These are phyloP conservation scores for Colletotrichum siamense DNA, from an alignment of 2,329 filamentous ascomycete species.

Conservation along the genomic window DNA sequence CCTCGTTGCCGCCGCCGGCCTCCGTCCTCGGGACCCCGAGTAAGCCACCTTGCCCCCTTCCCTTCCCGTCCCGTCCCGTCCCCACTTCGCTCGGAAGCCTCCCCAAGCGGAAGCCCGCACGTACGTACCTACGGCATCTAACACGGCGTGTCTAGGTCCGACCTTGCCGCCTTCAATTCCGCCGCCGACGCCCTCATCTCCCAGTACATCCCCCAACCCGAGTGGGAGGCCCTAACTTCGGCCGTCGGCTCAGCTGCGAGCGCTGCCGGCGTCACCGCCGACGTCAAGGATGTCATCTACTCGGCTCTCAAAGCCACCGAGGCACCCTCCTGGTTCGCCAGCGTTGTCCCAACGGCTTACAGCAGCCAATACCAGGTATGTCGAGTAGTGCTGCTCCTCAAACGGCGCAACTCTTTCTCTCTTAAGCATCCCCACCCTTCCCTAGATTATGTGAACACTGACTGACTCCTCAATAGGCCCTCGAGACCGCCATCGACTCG, in stretches of 20 bases:
- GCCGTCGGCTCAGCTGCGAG: slow-evolving; percentile 31
- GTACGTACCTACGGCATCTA: background rate
- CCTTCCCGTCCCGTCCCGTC: background rate
- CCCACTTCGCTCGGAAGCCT: background rate
- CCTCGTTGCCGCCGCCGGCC: slow-evolving; percentile 1
- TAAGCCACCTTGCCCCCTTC: background rate
- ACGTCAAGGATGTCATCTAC: slow-evolving; percentile 28
- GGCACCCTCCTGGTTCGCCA: slow-evolving; percentile 30
- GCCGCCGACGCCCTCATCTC: slow-evolving; percentile 32
- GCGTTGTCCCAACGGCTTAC: slow-evolving; percentile 31
- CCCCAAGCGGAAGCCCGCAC: background rate
- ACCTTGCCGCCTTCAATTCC: slow-evolving; percentile 26
- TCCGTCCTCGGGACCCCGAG: slow-evolving; percentile 2
- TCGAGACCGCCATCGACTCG: slow-evolving; percentile 25
- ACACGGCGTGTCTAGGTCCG: slow-evolving; percentile 1
- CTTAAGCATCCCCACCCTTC: background rate
- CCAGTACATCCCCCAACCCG: slow-evolving; percentile 31
- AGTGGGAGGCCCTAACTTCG: slow-evolving; percentile 26
- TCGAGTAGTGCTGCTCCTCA: slow-evolving; percentile 22
- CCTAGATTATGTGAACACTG: background rate
- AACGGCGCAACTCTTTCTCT: background rate
- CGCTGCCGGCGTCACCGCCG: slow-evolving; percentile 29
- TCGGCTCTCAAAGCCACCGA: slow-evolving; percentile 30
- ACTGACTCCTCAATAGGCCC: background rate
- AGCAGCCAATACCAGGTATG: slow-evolving; percentile 2